phyloP scores from a whole-genome alignment of 2,329 filamentous ascomycete genomes.

The Pseudogymnoascus sp. region DNA sequence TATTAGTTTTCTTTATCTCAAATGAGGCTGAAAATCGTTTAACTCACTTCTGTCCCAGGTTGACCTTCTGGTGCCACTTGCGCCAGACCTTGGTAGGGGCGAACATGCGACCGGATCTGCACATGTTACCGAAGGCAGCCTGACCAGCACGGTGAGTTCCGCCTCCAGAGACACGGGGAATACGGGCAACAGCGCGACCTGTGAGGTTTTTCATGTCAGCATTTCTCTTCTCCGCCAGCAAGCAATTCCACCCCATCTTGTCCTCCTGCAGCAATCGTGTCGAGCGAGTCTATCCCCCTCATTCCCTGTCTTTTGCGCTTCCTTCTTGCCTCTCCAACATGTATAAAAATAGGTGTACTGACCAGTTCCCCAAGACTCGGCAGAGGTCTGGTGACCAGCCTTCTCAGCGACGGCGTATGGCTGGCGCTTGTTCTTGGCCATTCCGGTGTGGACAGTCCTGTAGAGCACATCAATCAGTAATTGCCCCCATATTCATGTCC shows the following conservation, averaged over 20 bases:
- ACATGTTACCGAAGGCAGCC: slow-evolving; percentile 99
- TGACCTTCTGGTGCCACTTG: slow-evolving; percentile 99
- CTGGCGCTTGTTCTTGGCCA: slow-evolving; percentile 99
- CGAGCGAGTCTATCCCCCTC: background rate
- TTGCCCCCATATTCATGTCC: background rate
- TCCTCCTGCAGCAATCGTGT: background rate
- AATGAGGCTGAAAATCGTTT: slow-evolving; percentile 11
- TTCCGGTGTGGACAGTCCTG: slow-evolving; percentile 83
- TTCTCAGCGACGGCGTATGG: slow-evolving; percentile 99
- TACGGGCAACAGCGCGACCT: slow-evolving; percentile 99
- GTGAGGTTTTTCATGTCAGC: slow-evolving; percentile 17
- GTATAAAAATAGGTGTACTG: slow-evolving; percentile 39
- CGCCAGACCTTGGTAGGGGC: slow-evolving; percentile 99
- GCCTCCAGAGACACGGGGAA: slow-evolving; percentile 99
- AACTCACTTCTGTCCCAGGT: slow-evolving; percentile 88
- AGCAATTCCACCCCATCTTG: background rate
- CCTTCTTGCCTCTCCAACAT: slow-evolving; percentile 11
- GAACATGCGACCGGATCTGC: slow-evolving; percentile 99
- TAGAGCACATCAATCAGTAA: slow-evolving; percentile 15
- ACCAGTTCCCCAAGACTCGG: slow-evolving; percentile 99
- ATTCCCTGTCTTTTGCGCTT: background rate
- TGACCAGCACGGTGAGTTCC: slow-evolving; percentile 99
- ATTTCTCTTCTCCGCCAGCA: background rate
- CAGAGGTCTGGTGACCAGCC: slow-evolving; percentile 99
- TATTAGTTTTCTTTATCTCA: slow-evolving; percentile 25